Evolutionary conservation across 805 yeast species (phyloP), one percentile per base, ranked within the genome.

Genomic region (Vanderwaltozyma yarrowii): DNA sequence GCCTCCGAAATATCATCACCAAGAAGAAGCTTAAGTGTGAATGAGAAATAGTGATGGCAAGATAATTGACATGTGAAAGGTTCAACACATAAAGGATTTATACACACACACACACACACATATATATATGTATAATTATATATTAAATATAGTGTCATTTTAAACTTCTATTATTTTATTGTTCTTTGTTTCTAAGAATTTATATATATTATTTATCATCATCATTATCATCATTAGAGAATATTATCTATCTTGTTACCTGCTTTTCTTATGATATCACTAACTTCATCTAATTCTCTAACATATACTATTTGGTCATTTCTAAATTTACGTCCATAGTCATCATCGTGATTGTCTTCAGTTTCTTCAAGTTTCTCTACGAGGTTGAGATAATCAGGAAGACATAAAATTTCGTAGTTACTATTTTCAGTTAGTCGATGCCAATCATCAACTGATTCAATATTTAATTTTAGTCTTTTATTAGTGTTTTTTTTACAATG

Each of bases 301-400:
- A 50, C 41, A 33, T 44, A 44, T 27, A 43, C 38, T 32, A 52
- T 30, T 18, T 40, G 43, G 27, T 51, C 57, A 29, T 40, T 38
- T 20, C 27, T 30, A 33, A 33, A 19, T 39, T 21, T 15, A 13
- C 2, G 9, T 5, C 11, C 11, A 11, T 5, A 18, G 4, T 14
- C 4, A 11, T 15, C 14, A 21, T 21, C 9, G 9, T 21, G 6
- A 7, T 21, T 6, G 9, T 21, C 23, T 21, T 21, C 23, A 30
- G 5, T 24, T 12, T 17, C 12, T 8, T 30, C 13, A 10, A 24
- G 11, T 15, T 30, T 20, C 13, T 23, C 23, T 3, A 23, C 11
- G n/a, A 25, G 15, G 19, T 20, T 30, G 24, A 33, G 31, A 32
- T 39, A 46, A 26, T 45, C 52, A 21, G 30, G 43, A 19, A 43